Evolutionary conservation across 2,329 filamentous ascomycete genomes (phyloP), one percentile per base, ranked within the genome.

Genomic region (Arthrobotrys sinensis): DNA sequence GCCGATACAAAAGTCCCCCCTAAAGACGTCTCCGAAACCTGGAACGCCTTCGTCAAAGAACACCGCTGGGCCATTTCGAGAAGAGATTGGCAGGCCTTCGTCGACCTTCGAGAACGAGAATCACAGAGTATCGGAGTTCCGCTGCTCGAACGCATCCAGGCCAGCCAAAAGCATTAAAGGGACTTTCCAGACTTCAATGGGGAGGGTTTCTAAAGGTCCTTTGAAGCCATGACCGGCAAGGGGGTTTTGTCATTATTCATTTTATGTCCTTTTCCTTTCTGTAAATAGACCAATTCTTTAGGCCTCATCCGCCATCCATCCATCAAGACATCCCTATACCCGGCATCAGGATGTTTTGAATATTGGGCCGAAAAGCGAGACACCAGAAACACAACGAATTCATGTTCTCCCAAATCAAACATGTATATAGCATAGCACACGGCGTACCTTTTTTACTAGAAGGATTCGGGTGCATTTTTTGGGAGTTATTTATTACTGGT

Each of bases 381-480:
- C 55, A 60, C 55, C 55, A 60, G 55, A 60, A 43, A 16, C 16
- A 48, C n/a, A 48, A 38, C 28, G 21, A 60, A 60, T 34, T 55
- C 24, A 28, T 28, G 24, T 36, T 43, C 55, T 57, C 53, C 34
- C 36, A 43, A 60, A 45, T 10, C 36, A 60, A 60, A n/a, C 28
- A 60, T 43, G 34, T 60, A 40, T 60, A 40, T 60, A 60, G 55
- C 55, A 60, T 60, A 60, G 55, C 55, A 60, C 55, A 28, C 55
- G 55, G 55, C 55, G 55, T 60, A 40, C 36, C 55, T 60, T 60
- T 60, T 60, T 38, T 8, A 28, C 19, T 60, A 60, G 55, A 60
- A 60, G 55, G 55, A 43, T 60, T 60, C 55, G 24, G 52, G 55
- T 60, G 55, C 55, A 60, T 28, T 28, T 28, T 28, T 60, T 60